Evolutionary conservation across 352 stramenopile genomes (phyloP).

Genomic region (Globisporangium heterothallicum): DNA sequence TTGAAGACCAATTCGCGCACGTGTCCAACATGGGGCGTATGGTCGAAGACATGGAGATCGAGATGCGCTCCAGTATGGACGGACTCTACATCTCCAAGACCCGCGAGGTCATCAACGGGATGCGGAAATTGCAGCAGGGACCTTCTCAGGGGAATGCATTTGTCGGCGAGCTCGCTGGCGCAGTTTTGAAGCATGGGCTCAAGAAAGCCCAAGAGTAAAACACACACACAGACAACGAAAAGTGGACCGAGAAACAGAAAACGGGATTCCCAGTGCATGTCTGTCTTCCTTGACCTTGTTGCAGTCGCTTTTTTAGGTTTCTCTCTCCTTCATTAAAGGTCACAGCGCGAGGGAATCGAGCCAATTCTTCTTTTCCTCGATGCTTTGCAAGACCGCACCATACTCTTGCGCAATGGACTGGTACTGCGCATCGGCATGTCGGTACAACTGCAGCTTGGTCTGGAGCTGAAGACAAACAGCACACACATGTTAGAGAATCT

Average conservation of each 20-base stretch:
- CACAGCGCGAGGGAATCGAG: slow-evolving; percentile 32
- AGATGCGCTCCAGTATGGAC: slow-evolving; percentile 91
- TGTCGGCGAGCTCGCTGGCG: slow-evolving; percentile 65
- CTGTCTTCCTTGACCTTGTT: too few relatives aligned
- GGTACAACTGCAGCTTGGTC: slow-evolving; percentile 32
- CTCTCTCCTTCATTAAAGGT: slow-evolving; percentile 19
- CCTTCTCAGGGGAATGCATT: slow-evolving; percentile 53
- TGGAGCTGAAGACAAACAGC: slow-evolving; percentile 16
- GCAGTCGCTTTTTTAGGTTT: background rate
- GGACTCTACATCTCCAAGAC: slow-evolving; percentile 95
- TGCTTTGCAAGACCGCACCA: slow-evolving; percentile 19
- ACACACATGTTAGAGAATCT: background rate
- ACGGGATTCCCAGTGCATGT: too few relatives aligned
- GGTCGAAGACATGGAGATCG: slow-evolving; percentile 95
- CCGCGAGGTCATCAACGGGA: slow-evolving; percentile 90
- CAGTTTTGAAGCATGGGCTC: slow-evolving; percentile 68
- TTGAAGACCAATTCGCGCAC: slow-evolving; percentile 78
- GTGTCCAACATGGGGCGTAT: slow-evolving; percentile 94
- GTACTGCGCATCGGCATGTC: slow-evolving; percentile 24
- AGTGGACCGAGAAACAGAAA: too few relatives aligned
- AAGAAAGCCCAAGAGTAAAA: slow-evolving; percentile 32
- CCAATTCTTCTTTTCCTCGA: slow-evolving; percentile 38
- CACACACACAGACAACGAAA: background rate
- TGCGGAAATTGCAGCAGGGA: slow-evolving; percentile 81
- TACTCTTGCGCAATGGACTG: slow-evolving; percentile 34